A percentile compares a stretch with the other conserved stretches of the same genome.
Conservation (phyloP, 192 early-diverging fungal genomes). For the Funneliformis mosseae region DNA sequence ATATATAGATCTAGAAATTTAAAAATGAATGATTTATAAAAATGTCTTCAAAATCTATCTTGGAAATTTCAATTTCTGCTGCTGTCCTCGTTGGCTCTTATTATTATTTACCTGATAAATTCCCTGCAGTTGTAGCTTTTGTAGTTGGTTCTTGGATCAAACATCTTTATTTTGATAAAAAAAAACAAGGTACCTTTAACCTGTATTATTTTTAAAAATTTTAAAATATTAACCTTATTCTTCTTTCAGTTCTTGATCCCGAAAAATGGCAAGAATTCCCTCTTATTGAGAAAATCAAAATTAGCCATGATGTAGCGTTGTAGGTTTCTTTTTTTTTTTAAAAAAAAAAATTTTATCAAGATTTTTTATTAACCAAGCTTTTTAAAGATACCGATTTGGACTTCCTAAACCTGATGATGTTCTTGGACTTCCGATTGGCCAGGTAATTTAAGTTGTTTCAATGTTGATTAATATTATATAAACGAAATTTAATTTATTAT, state of each 20-base stretch:
- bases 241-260: slow-evolving; percentile 59
- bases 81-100: background rate
- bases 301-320: slow-evolving; percentile 87
- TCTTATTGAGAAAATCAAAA: slow-evolving; percentile 73
- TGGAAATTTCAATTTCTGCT: background rate
- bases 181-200: slow-evolving; percentile 7
- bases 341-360: slow-evolving; percentile 8
- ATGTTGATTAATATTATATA: background rate
- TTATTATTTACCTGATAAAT: slow-evolving; percentile 6
- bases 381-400: slow-evolving; percentile 81
- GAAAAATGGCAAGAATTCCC: slow-evolving; percentile 77
- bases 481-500: background rate
- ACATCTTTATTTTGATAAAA: slow-evolving; percentile 2
- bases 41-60: background rate
- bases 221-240: background rate
- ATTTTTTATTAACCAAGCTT: background rate
- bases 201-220: background rate
- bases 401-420: slow-evolving; percentile 66
- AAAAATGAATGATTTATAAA: background rate
- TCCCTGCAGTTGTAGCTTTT: background rate
- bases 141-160: slow-evolving; percentile 10
- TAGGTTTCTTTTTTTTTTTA: slow-evolving; percentile 42
- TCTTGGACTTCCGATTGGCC: slow-evolving; percentile 91
- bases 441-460: slow-evolving; percentile 41
- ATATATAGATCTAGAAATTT: too few relatives aligned